Base-by-base conservation (phyloP, 2,329 filamentous ascomycete species). In the Drechslerella coelobrocha region DNA sequence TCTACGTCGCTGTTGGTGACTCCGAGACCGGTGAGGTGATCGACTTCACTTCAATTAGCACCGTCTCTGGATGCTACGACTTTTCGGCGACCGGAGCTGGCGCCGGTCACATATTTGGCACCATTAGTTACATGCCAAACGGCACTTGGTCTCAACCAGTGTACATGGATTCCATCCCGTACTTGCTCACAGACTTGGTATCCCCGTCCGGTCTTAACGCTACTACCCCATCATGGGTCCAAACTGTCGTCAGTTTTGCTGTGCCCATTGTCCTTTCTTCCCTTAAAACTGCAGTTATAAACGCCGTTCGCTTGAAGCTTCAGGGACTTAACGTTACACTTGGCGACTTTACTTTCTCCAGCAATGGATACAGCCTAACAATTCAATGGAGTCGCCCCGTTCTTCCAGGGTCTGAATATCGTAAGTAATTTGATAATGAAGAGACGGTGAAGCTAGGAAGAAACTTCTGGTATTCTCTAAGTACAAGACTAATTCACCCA, bases 1-100 rank as follows among this genome's bases (percentile, higher is more conserved):
- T 56, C 31, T 56, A 56, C 31, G 53, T 56, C n/a, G 23, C 19
- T 17, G 23, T 41, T 0, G 53, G 53, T 6, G 53, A 56, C 23
- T 19, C 17, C 2, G 43, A 31, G n/a, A 17, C 10, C 10, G 53
- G 53, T 9, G 53, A 56, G 10, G 19, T 56, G 6, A 43, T 56
- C 37, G 53, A 56, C 21, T 56, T 56, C 26, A 26, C 21, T 8
- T 0, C 23, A 1, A 24, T 43, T 12, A 56, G 39, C 14, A 45
- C 24, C 9, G 24, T 29, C 10, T 43, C 34, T n/a, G 53, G 37
- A 10, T 39, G 27, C 8, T 56, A 56, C 26, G 53, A 45, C 23
- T 56, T 56, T 12, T 56, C 34, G 2, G 37, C 53, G 21, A 26
- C 7, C n/a, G 39, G 53, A 8, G 23, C 7, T 10, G 53, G 53